Evolutionary conservation across 2,329 filamentous ascomycete genomes (phyloP), one percentile per base, ranked within the genome.

Genomic region (Fusarium redolens): DNA sequence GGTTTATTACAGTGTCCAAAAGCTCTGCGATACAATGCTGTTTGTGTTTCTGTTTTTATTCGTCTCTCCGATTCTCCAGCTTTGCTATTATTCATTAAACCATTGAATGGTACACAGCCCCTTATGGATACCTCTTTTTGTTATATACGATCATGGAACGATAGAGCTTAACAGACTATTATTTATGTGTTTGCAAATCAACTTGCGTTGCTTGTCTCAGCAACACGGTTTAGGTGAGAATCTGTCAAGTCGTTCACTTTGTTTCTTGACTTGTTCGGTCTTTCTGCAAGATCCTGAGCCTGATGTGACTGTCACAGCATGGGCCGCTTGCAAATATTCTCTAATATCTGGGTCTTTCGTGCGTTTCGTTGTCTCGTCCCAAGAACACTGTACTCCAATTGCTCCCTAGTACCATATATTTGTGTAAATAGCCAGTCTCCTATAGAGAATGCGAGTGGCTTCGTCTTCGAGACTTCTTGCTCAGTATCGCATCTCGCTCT

Each of bases 401-500:
- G 20, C 14, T 22, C 30, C 8, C 8, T 6, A 7, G 9, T 22
- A 12, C 25, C 31, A 25, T 25, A 13, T n/a, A n/a, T 17, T 40
- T 17, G 50, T 28, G 18, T n/a, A 41, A 31, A 20, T 8, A 18
- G 17, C 33, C 13, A 5, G n/a, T 25, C 22, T 28, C 38, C 45
- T 63, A 77, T 47, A 70, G 56, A 37, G 64, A 45, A 31, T 75
- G 67, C 22, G 76, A 78, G 31, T 76, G 55, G 33, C 76, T 77
- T 33, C 75, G 63, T 57, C 69, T 79, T 71, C 78, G 80, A 28
- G 78, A 79, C 78, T 85, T 84, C 70, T 82, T 83, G 12, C 77
- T 77, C 14, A 84, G 65, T 5, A 88, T 78, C 25, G 80, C 82
- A 8, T 77, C 72, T n/a, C 83, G 78, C 84, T 94, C 92, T 77